Percentiles rank a stretch among this genome's conserved stretches.
Evolutionary conservation across 495 filamentous ascomycete species (phyloP).

Genomic region (Parmelia sp.): DNA sequence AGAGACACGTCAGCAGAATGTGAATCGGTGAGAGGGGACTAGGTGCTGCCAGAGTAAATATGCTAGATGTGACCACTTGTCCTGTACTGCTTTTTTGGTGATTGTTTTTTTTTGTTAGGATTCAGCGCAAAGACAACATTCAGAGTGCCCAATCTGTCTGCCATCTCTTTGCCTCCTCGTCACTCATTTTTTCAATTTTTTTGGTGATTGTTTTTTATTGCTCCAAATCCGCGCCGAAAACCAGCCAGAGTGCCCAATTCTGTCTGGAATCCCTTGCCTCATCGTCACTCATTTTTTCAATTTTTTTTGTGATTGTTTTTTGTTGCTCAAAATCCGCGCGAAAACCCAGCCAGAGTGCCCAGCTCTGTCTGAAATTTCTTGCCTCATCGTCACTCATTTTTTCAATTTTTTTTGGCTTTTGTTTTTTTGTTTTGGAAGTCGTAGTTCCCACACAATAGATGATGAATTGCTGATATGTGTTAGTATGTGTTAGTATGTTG

Average conservation of each 20-base stretch:
- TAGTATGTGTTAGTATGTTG: not conserved
- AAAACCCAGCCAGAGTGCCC: slow-evolving; percentile 1
- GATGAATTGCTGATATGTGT: not conserved
- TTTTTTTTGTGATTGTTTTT: too few relatives aligned
- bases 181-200: slow-evolving; percentile 3
- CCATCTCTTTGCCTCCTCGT: not conserved
- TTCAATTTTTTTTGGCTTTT: not conserved
- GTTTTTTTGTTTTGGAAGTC: not conserved
- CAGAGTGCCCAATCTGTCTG: not conserved
- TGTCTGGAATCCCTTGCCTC: not conserved
- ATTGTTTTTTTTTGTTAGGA: slow-evolving; percentile 16
- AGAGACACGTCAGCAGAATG: slow-evolving; percentile 4
- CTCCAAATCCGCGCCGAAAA: not conserved
- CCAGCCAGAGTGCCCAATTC: slow-evolving; percentile 2
- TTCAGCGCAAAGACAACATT: not conserved
- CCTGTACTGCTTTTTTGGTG: slow-evolving; percentile 16
- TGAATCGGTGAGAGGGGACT: not conserved
- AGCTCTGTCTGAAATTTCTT: not conserved
- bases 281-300: slow-evolving; percentile 5
- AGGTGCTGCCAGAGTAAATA: not conserved
- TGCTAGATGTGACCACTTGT: not conserved
- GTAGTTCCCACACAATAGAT: slow-evolving; percentile 4
- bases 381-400: slow-evolving; percentile 2
- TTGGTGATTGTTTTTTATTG: slow-evolving; percentile 7
- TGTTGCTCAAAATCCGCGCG: not conserved